Evolutionary conservation across 257 asterid genomes (phyloP).

Genomic region (Solanum gracilifrons): DNA sequence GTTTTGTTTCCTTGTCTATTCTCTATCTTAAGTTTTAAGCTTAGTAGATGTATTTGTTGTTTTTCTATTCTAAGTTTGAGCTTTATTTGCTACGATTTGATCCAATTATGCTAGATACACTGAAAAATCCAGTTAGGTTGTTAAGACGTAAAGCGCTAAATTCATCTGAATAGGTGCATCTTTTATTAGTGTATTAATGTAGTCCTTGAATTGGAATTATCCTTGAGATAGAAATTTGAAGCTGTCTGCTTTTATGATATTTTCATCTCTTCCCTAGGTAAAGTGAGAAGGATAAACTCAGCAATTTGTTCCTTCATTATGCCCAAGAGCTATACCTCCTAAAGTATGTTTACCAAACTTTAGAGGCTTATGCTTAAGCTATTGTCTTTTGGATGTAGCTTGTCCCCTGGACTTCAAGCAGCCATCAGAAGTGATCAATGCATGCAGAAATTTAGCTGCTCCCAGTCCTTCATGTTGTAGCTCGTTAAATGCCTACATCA

Average conservation of each 20-base stretch:
- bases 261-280: background rate
- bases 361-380: background rate
- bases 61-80: background rate
- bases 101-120: background rate
- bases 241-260: background rate
- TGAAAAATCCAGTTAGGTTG: background rate
- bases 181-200: background rate
- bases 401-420: slow-evolving; percentile 81
- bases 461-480: slow-evolving; percentile 89
- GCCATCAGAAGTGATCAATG: slow-evolving; percentile 69
- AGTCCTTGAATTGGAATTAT: background rate
- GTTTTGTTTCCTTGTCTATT: background rate
- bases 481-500: slow-evolving; percentile 60
- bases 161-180: background rate
- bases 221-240: background rate
- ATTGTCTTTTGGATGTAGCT: slow-evolving; percentile 30
- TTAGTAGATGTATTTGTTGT: background rate
- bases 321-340: background rate
- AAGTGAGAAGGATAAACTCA: background rate
- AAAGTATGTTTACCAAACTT: background rate
- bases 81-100: background rate
- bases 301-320: background rate
- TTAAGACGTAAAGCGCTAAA: background rate
- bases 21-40: background rate
- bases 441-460: slow-evolving; percentile 71